Base-by-base conservation (phyloP, 441 rosid species). In the Capsella rubella region DNA sequence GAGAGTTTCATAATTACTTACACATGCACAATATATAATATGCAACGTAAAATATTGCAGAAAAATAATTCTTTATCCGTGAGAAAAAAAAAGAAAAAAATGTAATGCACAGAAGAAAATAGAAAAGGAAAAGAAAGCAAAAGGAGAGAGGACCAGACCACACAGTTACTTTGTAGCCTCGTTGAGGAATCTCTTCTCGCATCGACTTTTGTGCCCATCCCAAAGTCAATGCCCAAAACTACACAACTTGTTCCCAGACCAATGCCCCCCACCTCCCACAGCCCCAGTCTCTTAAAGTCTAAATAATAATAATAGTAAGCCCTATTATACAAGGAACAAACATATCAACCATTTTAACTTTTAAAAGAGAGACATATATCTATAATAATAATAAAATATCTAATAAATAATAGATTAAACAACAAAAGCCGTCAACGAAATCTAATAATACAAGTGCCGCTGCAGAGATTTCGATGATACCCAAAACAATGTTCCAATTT, bases 181-280 rank as follows among this genome's bases (percentile, higher is more conserved):
- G 93, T 85, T 71, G 87, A 78, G 90, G 97, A 87, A 91, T 91
- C 89, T 87, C 71, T 75, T 50, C 71, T 52, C 18, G 67, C 71
- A 58, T 73, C 74, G 76, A 66, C 49, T 40, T 50, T 55, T 69
- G 81, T 71, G 74, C 70, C 70, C 62, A 64, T 57, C 42, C 0
- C 69, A 79, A 87, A 85, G 96, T 90, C 96, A 88, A 88, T 82
- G 87, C 82, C 70, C 67, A 21, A 21, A 21, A 21, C 25, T 21
- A 21, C 37, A 72, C 80, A 82, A 69, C 85, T 73, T 80, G 83
- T 81, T 84, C 86, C 84, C 60, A 53, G 45, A 64, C 66, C 71
- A 21, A 21, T 21, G 25, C 25, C 25, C 25, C 25, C 25, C 25
- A 21, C 25, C 25, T 21, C 25, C 25, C 25, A 21, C 25, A 21